Evolutionary conservation across 1,139 yeast genomes (phyloP).

Genomic region (Pichia sp.): DNA sequence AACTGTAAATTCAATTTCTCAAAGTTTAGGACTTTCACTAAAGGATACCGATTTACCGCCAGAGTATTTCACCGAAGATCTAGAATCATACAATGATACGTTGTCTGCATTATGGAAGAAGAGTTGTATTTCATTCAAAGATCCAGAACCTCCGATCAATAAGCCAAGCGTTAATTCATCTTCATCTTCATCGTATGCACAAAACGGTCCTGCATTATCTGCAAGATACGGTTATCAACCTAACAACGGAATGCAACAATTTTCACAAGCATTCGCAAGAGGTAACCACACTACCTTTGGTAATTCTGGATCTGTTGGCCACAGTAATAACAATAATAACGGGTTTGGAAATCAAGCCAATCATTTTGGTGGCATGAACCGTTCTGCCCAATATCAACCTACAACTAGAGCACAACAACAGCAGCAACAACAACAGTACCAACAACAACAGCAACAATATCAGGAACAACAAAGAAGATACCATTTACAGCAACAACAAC

Average conservation of each 20-base stretch:
- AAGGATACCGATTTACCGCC: constrained; percentile 3
- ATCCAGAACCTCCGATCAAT: not conserved
- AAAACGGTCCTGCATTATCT: constrained; percentile 6
- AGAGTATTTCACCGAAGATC: constrained; percentile 14
- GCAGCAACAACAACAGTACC: constrained; percentile 3
- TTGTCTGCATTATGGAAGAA: constrained; percentile 25
- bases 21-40: constrained; percentile 8
- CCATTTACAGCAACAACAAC: not conserved
- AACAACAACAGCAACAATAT: constrained; percentile 21
- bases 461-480: constrained; percentile 4
- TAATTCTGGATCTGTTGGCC: not conserved
- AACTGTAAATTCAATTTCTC: constrained; percentile 7
- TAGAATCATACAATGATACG: constrained; percentile 22
- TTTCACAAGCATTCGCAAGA: constrained; percentile 7
- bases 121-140: constrained; percentile 21
- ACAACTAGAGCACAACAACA: constrained; percentile 27
- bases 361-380: constrained; percentile 4
- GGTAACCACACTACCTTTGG: constrained; percentile 15
- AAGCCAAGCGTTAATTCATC: not conserved
- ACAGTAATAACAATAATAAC: not conserved
- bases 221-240: constrained; percentile 14
- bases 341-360: not conserved
- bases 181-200: not conserved
- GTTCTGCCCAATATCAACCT: constrained; percentile 21
- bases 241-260: not conserved